phyloP scores from a whole-genome alignment of 2,329 filamentous ascomycete genomes.

The Trichoderma sp. region DNA sequence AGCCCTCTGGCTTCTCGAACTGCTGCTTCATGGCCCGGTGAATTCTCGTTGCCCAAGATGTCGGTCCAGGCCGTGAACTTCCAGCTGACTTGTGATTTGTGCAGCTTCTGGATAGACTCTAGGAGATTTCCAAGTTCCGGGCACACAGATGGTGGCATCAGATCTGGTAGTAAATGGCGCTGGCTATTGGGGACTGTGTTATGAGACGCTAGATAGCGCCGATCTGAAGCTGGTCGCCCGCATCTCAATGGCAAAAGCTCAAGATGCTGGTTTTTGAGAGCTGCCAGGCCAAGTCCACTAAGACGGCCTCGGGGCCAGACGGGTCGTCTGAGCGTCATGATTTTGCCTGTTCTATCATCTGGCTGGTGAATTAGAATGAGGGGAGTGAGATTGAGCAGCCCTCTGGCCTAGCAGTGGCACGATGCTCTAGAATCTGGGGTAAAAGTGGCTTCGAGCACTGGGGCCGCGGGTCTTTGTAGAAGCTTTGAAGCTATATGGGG shows the following conservation, averaged over 20 bases:
- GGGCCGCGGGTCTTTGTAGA: conserved; percentile 20
- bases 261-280: conserved; percentile 31
- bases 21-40: conserved; percentile 34
- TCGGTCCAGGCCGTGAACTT: conserved; percentile 39
- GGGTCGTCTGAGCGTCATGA: conserved; percentile 40
- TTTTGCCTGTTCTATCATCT: conserved; percentile 13
- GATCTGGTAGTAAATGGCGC: conserved; percentile 25
- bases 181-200: conserved; percentile 24
- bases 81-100: conserved; percentile 34
- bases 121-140: conserved; percentile 38
- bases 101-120: conserved; percentile 39
- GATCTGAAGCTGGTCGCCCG: conserved; percentile 34
- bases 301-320: conserved; percentile 35
- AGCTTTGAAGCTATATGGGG: conserved; percentile 24
- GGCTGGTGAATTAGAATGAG: background rate
- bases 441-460: conserved; percentile 27
- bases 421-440: conserved; percentile 28
- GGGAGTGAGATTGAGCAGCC: conserved; percentile 7
- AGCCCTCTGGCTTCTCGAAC: conserved; percentile 46
- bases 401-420: background rate
- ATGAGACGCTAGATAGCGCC: conserved; percentile 36
- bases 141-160: conserved; percentile 27
- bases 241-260: conserved; percentile 34
- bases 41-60: conserved; percentile 31
- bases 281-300: conserved; percentile 31